Evolutionary conservation across 495 filamentous ascomycete genomes (phyloP).

Genomic region (Lepraria neglecta): DNA sequence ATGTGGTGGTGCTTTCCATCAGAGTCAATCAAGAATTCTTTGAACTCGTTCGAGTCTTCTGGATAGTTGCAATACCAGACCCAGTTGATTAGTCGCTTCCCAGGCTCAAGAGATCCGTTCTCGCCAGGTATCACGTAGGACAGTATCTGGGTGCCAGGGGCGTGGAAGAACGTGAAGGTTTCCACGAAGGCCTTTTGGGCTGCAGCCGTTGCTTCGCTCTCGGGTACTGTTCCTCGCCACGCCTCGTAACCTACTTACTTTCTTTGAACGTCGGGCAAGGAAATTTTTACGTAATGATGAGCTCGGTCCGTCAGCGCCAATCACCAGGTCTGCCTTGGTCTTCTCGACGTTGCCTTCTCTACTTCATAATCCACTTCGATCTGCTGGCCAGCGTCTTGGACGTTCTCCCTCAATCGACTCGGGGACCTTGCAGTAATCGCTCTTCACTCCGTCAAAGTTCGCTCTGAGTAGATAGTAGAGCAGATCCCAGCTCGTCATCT

Average conservation of each 20-base stretch:
- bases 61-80: constrained; percentile 54
- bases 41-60: constrained; percentile 39
- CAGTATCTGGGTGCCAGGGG: constrained; percentile 40
- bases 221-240: constrained; percentile 47
- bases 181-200: constrained; percentile 30
- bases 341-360: constrained; percentile 34
- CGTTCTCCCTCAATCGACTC: constrained; percentile 27
- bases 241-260: constrained; percentile 54
- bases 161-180: constrained; percentile 44
- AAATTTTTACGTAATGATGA: constrained; percentile 45
- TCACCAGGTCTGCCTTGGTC: constrained; percentile 41
- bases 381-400: constrained; percentile 37
- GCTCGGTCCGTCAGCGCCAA: constrained; percentile 52
- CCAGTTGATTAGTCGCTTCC: constrained; percentile 47
- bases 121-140: constrained; percentile 44
- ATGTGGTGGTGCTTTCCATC: constrained; percentile 41
- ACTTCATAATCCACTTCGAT: constrained; percentile 37
- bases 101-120: constrained; percentile 42
- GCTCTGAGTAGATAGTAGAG: constrained; percentile 49
- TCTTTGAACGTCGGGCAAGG: constrained; percentile 41
- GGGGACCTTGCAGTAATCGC: constrained; percentile 41
- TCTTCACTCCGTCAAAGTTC: constrained; percentile 49
- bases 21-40: constrained; percentile 48
- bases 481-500: constrained; percentile 51
- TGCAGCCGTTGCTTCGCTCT: constrained; percentile 30